These are phyloP conservation scores for Ophiostoma ulmi DNA, from an alignment of 2,329 filamentous ascomycete species.

Conservation along the genomic window DNA sequence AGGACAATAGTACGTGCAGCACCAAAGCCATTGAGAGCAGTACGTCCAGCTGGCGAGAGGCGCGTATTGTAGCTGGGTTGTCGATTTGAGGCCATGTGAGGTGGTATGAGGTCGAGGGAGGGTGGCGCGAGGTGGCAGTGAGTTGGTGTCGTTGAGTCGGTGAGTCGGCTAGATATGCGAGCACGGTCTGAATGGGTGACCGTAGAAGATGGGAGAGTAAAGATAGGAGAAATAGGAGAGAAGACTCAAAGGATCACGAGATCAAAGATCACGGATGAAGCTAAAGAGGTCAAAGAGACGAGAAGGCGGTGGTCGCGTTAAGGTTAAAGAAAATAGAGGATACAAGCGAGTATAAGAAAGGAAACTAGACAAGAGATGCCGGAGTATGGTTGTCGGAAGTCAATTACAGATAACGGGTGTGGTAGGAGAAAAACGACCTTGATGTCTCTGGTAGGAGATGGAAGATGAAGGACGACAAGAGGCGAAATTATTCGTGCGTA, in stretches of 20 bases:
- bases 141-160: no score
- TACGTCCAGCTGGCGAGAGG: background rate
- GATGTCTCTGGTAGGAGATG: background rate
- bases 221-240: background rate
- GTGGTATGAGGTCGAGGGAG: background rate
- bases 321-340: background rate
- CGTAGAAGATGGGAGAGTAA: background rate
- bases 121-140: background rate
- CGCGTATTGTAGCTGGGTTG: slow-evolving; percentile 16
- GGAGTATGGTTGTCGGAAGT: background rate
- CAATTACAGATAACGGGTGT: background rate
- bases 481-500: slow-evolving; percentile 12
- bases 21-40: slow-evolving; percentile 33
- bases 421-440: background rate
- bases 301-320: background rate
- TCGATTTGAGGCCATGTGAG: slow-evolving; percentile 22
- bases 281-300: background rate
- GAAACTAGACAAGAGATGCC: background rate
- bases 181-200: background rate
- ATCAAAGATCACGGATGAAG: background rate
- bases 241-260: background rate
- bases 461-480: slow-evolving; percentile 4
- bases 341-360: background rate
- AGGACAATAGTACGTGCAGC: slow-evolving; percentile 45
- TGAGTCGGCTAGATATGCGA: background rate